Evolutionary conservation across 352 stramenopile genomes (phyloP).

Genomic region (Phytophthora foliorum): DNA sequence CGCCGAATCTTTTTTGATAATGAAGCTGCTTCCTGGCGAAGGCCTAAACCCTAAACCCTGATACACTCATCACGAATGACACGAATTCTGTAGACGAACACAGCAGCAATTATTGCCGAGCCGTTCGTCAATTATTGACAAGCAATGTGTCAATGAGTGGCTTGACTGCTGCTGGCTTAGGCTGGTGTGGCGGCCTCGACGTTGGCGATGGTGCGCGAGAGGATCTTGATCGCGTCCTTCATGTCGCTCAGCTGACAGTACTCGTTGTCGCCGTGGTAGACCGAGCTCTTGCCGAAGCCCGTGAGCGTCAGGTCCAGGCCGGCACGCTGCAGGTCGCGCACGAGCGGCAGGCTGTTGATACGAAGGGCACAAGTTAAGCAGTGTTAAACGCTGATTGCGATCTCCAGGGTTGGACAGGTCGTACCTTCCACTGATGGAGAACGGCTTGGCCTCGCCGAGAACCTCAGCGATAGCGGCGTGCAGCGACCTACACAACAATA

Average conservation of each 20-base stretch:
- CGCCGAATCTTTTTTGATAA: slow-evolving; percentile 5
- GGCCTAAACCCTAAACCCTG: background rate
- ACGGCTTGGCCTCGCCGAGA: slow-evolving; percentile 82
- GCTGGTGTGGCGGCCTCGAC: slow-evolving; percentile 46
- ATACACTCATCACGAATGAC: slow-evolving; percentile 18
- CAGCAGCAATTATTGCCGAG: background rate
- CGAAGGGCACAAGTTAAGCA: background rate
- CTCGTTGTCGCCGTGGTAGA: slow-evolving; percentile 94
- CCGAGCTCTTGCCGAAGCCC: slow-evolving; percentile 77
- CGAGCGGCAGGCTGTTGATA: slow-evolving; percentile 56
- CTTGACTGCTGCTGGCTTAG: slow-evolving; percentile 5
- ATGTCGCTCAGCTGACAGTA: slow-evolving; percentile 90
- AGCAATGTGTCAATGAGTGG: too few species aligned
- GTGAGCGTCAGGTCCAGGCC: slow-evolving; percentile 79
- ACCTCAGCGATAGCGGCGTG: slow-evolving; percentile 79
- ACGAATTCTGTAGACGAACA: slow-evolving; percentile 22
- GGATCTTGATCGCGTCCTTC: slow-evolving; percentile 88
- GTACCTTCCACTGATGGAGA: slow-evolving; percentile 90
- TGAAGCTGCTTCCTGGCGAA: background rate
- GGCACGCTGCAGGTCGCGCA: slow-evolving; percentile 74
- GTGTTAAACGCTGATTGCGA: background rate
- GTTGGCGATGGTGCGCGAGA: slow-evolving; percentile 82
- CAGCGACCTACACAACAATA: slow-evolving; percentile 53
- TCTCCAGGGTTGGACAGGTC: background rate
- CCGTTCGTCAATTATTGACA: too few species aligned